Percentiles rank a stretch among this genome's conserved stretches.
Conservation (phyloP, 441 rosid species). For the Erodium texanum region DNA sequence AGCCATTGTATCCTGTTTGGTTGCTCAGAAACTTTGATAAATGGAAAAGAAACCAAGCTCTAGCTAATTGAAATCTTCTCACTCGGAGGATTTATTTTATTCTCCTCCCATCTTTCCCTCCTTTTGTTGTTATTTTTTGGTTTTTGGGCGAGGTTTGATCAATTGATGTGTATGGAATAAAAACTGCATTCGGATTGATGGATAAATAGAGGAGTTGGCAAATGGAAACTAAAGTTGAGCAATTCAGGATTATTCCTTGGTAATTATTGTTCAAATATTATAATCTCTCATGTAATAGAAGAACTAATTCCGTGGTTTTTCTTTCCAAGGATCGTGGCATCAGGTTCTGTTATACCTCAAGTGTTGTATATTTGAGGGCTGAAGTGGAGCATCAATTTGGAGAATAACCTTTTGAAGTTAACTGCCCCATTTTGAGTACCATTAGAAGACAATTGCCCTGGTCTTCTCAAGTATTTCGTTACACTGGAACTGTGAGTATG, state of each 20-base stretch:
- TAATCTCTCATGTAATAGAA: too few relatives aligned
- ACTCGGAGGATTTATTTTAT: neutral
- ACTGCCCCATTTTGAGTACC: neutral
- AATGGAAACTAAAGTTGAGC: neutral
- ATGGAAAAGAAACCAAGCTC: neutral
- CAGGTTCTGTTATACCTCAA: too few relatives aligned
- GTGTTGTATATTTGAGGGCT: neutral
- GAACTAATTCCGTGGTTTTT: too few relatives aligned
- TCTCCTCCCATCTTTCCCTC: too few relatives aligned
- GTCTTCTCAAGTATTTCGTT: neutral
- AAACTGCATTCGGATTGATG: neutral
- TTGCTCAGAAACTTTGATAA: too few relatives aligned
- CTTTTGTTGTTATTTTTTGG: too few relatives aligned
- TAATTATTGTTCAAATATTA: neutral
- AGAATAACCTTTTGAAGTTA: neutral
- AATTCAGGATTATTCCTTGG: neutral
- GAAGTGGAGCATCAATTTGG: neutral
- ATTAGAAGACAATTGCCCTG: neutral
- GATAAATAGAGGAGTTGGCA: neutral
- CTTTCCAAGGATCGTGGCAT: too few relatives aligned
- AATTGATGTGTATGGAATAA: neutral
- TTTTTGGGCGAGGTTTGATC: too few relatives aligned
- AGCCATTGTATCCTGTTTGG: neutral
- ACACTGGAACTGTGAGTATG: conserved; percentile 36
- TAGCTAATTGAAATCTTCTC: neutral